Percentiles rank a stretch among this genome's conserved stretches.
These are phyloP conservation scores for Rhizopogon sp. DNA, from an alignment of 768 basidiomycete species.

Conservation along the genomic window DNA sequence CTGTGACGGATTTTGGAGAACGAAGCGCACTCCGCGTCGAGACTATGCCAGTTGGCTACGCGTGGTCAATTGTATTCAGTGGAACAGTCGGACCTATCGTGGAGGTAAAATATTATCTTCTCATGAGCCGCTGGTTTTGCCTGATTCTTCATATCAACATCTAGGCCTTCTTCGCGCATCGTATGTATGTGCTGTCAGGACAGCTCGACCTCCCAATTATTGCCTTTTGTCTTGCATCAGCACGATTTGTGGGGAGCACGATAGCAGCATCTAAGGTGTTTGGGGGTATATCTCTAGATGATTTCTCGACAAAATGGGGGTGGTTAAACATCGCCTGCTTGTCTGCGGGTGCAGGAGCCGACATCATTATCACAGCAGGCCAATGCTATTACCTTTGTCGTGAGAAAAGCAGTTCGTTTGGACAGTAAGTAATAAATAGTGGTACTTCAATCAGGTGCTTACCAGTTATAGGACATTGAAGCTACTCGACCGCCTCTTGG, in stretches of 20 bases:
- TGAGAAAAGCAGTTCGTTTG: not conserved
- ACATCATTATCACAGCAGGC: conserved; percentile 11
- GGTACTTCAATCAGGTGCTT: not conserved
- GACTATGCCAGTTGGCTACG: conserved; percentile 10
- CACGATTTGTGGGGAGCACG: conserved; percentile 14
- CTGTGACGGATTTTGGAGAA: conserved; percentile 17
- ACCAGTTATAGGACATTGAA: not conserved
- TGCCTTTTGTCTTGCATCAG: conserved; percentile 8
- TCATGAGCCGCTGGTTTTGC: not conserved
- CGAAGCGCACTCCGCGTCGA: conserved; percentile 8
- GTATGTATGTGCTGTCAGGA: conserved; percentile 16
- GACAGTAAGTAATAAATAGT: not conserved
- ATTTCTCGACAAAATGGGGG: not conserved
- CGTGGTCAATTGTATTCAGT: conserved; percentile 17
- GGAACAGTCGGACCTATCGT: conserved; percentile 20
- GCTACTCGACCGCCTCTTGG: not conserved
- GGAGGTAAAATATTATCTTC: conserved; percentile 6
- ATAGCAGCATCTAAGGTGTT: conserved; percentile 6
- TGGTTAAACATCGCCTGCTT: conserved; percentile 19
- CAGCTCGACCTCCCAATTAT: conserved; percentile 7
- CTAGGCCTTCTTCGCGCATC: conserved; percentile 19
- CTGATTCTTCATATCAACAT: not conserved
- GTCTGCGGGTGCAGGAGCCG: conserved; percentile 12
- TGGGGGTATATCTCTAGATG: conserved; percentile 5
- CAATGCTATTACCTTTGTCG: conserved; percentile 15